A percentile compares a stretch with the other conserved stretches of the same genome.
phyloP scores from a whole-genome alignment of 176 grass and related monocot species.

The Luzula sylvatica region DNA sequence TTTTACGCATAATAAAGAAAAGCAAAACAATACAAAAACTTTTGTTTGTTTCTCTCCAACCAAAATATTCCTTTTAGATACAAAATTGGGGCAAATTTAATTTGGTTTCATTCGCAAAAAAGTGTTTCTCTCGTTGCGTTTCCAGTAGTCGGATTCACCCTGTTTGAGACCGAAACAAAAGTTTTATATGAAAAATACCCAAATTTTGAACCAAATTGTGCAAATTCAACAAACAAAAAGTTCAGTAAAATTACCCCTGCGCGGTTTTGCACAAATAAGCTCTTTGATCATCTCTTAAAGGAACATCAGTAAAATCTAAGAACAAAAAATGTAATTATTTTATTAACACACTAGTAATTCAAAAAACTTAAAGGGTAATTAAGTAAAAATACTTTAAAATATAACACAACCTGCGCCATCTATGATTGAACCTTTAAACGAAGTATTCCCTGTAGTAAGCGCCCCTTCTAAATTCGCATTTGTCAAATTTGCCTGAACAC shows the following conservation, averaged over 20 bases:
- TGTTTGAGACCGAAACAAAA: not conserved
- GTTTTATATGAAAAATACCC: not conserved
- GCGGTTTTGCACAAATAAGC: conserved; percentile 76
- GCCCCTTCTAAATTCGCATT: conserved; percentile 92
- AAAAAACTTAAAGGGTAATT: not conserved
- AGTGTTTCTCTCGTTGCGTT: conserved; percentile 75
- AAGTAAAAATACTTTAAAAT: conserved; percentile 2
- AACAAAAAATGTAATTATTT: not conserved
- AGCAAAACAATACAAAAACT: conserved; percentile 1
- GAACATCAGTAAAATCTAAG: conserved; percentile 77
- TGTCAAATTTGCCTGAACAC: conserved; percentile 41
- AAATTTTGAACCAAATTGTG: not conserved
- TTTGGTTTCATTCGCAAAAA: conserved; percentile 46
- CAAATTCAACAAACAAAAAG: not conserved
- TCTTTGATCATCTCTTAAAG: conserved; percentile 61
- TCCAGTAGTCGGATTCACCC: conserved; percentile 67
- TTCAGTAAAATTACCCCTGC: conserved; percentile 42
- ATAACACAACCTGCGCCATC: conserved; percentile 47
- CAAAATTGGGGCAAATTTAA: conserved; percentile 5
- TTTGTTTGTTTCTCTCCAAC: not conserved
- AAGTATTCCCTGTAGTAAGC: conserved; percentile 66
- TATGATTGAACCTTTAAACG: conserved; percentile 58
- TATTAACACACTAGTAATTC: not conserved
- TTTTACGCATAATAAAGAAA: conserved; percentile 1
- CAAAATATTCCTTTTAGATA: conserved; percentile 8